A percentile compares a stretch with the other conserved stretches of the same genome.
Conservation (phyloP, 495 filamentous ascomycete species). For the Neohortaea acidophila region DNA sequence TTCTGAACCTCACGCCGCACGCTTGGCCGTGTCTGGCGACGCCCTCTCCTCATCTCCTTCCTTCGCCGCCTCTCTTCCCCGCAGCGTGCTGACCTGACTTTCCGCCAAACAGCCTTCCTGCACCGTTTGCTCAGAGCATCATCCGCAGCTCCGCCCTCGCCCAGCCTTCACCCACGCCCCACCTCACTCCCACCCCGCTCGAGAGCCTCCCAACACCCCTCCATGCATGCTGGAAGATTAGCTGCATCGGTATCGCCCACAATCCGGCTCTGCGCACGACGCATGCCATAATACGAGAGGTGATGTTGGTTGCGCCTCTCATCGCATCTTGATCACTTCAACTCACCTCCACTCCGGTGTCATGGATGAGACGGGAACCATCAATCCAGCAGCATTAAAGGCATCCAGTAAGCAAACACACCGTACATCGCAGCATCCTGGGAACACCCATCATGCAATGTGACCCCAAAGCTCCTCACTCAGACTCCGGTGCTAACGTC, state of each 20-base stretch:
- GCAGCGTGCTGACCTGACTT: too few species aligned
- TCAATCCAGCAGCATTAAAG: conserved; percentile 63
- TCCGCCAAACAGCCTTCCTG: too few species aligned
- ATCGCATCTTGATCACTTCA: conserved; percentile 6
- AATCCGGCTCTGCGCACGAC: conserved; percentile 3
- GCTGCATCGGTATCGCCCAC: not conserved
- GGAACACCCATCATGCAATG: conserved; percentile 9
- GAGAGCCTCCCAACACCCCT: not conserved
- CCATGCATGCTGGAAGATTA: not conserved
- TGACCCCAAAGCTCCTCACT: conserved; percentile 14
- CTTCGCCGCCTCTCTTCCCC: too few species aligned
- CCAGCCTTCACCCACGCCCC: not conserved
- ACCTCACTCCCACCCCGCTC: not conserved
- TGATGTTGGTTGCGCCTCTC: conserved; percentile 18
- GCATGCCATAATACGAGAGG: conserved; percentile 11
- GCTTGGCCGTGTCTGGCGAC: too few species aligned
- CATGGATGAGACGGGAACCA: conserved; percentile 61
- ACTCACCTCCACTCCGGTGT: too few species aligned
- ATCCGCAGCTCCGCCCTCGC: not conserved
- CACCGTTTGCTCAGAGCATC: too few species aligned
- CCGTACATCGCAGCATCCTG: too few species aligned
- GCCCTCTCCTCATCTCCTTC: too few species aligned
- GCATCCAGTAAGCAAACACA: conserved; percentile 44
- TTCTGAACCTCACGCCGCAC: too few species aligned
- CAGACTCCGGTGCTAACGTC: too few species aligned